Base-by-base conservation (phyloP, 2,329 filamentous ascomycete genomes). In the Xylaria sp. region DNA sequence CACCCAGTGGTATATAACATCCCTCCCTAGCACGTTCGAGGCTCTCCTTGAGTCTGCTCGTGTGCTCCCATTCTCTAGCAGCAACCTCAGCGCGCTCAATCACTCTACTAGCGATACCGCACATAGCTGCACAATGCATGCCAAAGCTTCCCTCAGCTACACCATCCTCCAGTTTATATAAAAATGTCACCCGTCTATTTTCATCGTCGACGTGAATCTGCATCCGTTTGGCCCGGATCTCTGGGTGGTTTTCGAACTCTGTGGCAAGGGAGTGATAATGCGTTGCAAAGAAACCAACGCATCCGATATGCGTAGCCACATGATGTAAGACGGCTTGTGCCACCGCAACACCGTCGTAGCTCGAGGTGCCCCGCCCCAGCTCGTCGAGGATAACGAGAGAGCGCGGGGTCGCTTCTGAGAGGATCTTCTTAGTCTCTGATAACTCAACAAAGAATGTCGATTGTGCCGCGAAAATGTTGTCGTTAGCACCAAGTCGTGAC, bases 41-140 rank as follows among this genome's bases (percentile, higher is more conserved):
- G 67, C 92, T 94, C 80, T 97, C 94, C 80, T 94, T 96, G 70
- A 98, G 85, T 23, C 93, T 86, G 74, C 92, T 95, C 0, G 96
- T 98, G 80, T 97, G 94, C 82, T 99, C 96, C 94, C 96, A 98
- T 76, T 94, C 93, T 74, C 86, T 90, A 1, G 96, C 96, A 6
- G 96, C 96, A 26, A 90, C 88, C 80, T 99, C 96, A 0, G 96
- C 96, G 26, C 92, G 84, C 77, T 94, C 90, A 70, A 99, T 93
- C 17, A 99, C 90, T 64, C 90, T 90, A 53, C 85, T 84, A 0
- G 93, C 89, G 71, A 99, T 98, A 0, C 96, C 96, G 75, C 96
- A 99, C 96, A 99, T 99, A 68, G 93, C 91, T 0, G 96, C 96
- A 78, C 96, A 99, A 80, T 99, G 96, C 96, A 99, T 99, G 75